Percentiles rank a stretch among this genome's conserved stretches.
phyloP scores from a whole-genome alignment of 768 basidiomycete species.

The Serendipita vermifera region DNA sequence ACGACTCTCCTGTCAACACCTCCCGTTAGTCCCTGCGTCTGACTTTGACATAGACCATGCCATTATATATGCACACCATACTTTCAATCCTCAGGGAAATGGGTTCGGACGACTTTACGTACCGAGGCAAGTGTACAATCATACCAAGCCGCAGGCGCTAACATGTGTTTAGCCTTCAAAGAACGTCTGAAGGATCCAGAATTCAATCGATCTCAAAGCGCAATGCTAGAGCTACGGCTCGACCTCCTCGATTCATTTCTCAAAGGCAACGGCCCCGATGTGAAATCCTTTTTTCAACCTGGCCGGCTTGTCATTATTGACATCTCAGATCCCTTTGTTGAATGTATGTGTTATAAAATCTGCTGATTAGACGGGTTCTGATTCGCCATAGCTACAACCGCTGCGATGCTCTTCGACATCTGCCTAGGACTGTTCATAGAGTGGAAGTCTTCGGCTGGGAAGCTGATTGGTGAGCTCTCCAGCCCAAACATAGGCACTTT shows the following conservation, averaged over 20 bases:
- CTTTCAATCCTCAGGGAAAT: constrained; percentile 47
- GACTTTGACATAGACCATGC: background rate
- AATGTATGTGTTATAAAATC: constrained; percentile 35
- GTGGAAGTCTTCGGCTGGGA: constrained; percentile 4
- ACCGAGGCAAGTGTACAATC: constrained; percentile 14
- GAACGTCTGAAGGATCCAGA: constrained; percentile 31
- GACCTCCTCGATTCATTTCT: constrained; percentile 48
- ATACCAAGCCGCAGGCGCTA: constrained; percentile 22
- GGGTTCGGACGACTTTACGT: constrained; percentile 38
- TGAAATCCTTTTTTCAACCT: background rate
- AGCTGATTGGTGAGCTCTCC: constrained; percentile 5
- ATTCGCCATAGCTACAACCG: background rate
- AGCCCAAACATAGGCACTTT: background rate
- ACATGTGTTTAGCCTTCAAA: constrained; percentile 30
- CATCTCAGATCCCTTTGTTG: background rate
- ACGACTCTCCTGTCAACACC: background rate
- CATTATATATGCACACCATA: constrained; percentile 10
- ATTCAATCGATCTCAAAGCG: constrained; percentile 44
- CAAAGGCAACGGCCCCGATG: constrained; percentile 19
- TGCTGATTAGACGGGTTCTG: constrained; percentile 19
- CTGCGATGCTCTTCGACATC: constrained; percentile 12
- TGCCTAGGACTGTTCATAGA: constrained; percentile 11
- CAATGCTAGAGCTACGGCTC: constrained; percentile 50
- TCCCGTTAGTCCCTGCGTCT: background rate
- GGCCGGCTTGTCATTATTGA: constrained; percentile 1